Evolutionary conservation across 176 grass and related monocot species (phyloP), one percentile per base, ranked within the genome.

Genomic region (Aegilops sharonensis): DNA sequence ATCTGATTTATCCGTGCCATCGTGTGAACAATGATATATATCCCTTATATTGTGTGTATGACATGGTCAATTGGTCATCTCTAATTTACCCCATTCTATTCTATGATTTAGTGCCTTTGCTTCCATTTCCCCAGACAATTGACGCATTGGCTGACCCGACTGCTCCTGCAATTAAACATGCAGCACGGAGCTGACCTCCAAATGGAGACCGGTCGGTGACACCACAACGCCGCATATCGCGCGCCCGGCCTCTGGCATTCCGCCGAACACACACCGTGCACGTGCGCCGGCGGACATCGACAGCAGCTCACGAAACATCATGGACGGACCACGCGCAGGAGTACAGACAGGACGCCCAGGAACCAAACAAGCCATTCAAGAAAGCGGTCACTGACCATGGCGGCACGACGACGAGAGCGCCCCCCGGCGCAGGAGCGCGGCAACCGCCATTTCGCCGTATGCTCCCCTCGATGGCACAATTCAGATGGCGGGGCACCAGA

Each of bases 381-480:
- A 79, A 81, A 56, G 12, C 3, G 12, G 45, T 3, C 18, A 65
- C 77, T 74, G 13, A 91, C 90, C 90, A 59, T 77, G 66, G 10
- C 1, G 21, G 64, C 20, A 78, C 5, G 64, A 81, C 31, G 64
- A 21, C 8, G 60, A 68, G 48, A 85, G 69, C 37, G 25, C 82
- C 71, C 63, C 64, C 69, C 78, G 71, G 40, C 77, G 71, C 86
- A 91, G 78, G 18, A 91, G 77, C 25, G 78, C 78, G 32, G 86
- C 82, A 13, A 78, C 82, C 71, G 71, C 86, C 90, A 91, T 88
- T 78, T 2, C 14, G 23, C 73, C 42, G 13, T n/a, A 36, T 8
- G 1, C 56, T 36, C 68, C 12, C 84, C 11, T 74, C 42, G 67
- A 34, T 39, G 75, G 11, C 68, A 29, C 78, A 25, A 80, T 20